Base-by-base conservation (phyloP, 805 yeast species). In the Candida hispaniensis region DNA sequence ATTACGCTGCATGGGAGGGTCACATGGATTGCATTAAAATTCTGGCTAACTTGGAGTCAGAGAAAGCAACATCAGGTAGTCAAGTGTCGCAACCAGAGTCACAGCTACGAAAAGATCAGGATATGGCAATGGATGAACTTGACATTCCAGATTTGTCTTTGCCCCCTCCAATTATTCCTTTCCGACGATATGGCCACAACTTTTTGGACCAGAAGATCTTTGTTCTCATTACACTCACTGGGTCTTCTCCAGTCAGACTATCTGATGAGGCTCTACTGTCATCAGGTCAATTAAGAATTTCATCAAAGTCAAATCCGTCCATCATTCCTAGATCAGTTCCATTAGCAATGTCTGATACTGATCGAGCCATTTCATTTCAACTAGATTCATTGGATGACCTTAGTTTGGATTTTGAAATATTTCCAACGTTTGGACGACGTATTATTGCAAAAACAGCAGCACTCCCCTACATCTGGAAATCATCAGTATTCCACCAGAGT, bases 81-180 rank as follows among this genome's bases (percentile, higher is more conserved):
- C 36, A 14, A 17, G 28, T 4, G 36, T 18, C 6, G 17, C 14
- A 16, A 27, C 16, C 2, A 13, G n/a, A n/a, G n/a, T n/a, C n/a
- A n/a, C n/a, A n/a, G n/a, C n/a, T n/a, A n/a, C n/a, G n/a, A n/a
- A n/a, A n/a, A n/a, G n/a, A n/a, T n/a, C n/a, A n/a, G n/a, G n/a
- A n/a, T n/a, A n/a, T n/a, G n/a, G n/a, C n/a, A 12, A 25, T 26
- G 12, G 36, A 39, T 11, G 69, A 65, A 35, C 60, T 71, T 6
- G 93, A 83, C 45, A 88, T 91, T 36, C 97, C 98, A 0, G 94
- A 83, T 48, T 67, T 91, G 30, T 73, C 85, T 14, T 64, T 91
- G 40, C 98, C 98, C 1, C 98, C 98, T 1, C 98, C 98, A 3
- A 82, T 91, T 36, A 73, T 91, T 33, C 98, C 98, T 1, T 61